Evolutionary conservation across 345 rosid species (phyloP).

Genomic region (Punica granatum): DNA sequence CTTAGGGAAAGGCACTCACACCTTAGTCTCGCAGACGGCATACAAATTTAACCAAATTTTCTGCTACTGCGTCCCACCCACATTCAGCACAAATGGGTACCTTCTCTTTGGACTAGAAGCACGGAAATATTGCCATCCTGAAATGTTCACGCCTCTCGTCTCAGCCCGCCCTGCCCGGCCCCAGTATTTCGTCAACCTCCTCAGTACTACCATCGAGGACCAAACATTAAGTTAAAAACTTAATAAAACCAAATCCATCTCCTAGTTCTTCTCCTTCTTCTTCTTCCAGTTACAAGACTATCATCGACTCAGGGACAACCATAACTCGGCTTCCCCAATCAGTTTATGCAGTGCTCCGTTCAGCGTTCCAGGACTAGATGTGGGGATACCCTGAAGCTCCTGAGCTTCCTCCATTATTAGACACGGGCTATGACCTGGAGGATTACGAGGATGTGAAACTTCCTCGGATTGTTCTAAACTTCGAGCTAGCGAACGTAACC

Average conservation of each 20-base stretch:
- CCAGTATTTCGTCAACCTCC: constrained; percentile 13
- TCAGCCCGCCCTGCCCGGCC: not conserved
- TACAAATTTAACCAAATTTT: not conserved
- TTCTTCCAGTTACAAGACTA: constrained; percentile 5
- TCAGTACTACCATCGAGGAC: constrained; percentile 15
- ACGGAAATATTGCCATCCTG: not conserved
- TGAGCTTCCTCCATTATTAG: not conserved
- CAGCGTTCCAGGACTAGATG: constrained; percentile 11
- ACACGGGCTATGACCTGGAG: constrained; percentile 17
- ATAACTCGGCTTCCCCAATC: constrained; percentile 14
- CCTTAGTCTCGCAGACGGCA: constrained; percentile 13
- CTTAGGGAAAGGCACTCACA: not conserved
- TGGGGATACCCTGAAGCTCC: not conserved
- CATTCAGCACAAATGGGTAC: constrained; percentile 17
- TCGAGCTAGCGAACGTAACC: constrained; percentile 3
- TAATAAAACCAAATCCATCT: no score
- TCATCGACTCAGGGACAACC: constrained; percentile 24
- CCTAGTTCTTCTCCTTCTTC: no score
- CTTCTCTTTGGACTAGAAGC: constrained; percentile 16
- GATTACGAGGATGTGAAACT: not conserved
- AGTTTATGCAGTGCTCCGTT: constrained; percentile 2
- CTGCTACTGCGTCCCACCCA: constrained; percentile 27
- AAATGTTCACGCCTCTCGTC: constrained; percentile 2
- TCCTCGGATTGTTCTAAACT: constrained; percentile 13
- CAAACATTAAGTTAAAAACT: not conserved